Evolutionary conservation across 768 basidiomycete species (phyloP), one percentile per base, ranked within the genome.

Genomic region (Solioccasus polychromus): DNA sequence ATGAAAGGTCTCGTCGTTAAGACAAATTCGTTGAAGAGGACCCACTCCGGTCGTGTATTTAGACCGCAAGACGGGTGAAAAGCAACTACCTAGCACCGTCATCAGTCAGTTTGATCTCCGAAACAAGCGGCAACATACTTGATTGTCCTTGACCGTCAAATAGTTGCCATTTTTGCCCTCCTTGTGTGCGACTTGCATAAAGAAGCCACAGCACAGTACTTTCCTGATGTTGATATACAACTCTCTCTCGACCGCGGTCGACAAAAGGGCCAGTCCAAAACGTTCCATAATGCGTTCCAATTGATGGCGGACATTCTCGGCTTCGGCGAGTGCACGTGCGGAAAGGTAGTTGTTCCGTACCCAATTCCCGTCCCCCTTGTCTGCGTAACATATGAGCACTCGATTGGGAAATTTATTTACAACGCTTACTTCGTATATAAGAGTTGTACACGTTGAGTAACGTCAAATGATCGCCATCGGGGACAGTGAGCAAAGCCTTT

Each of bases 111-210:
- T 32, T 53, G 17, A 5, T 5, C 11, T 9, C n/a, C 11, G 11
- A 22, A 38, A 30, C 11, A 24, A 9, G 17, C 12, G 9, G 18
- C 28, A 17, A 60, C 77, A n/a, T 51, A 81, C 88, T 72, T 96
- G 94, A 54, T 94, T 88, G 64, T 99, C 95, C 70, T 97, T 98
- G 47, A 96, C 84, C 0, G 94, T 99, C 51, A 85, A 50, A 61
- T 99, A 98, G 44, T 76, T 78, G 3, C 84, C 80, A 66, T 91
- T 93, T 62, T 92, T 89, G 3, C 91, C 90, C 61, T 94, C 92
- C 64, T 90, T 89, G 66, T 96, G 92, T 7, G 94, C 96, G 11
- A 92, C 82, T 62, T 97, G 95, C 95, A 96, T 97, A 71, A 97
- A 99, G 76, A 90, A 99, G 2, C 94, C 96, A 55, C 85, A 88